phyloP scores from a whole-genome alignment of 331 rosid genomes.

The Saraca asoca region DNA sequence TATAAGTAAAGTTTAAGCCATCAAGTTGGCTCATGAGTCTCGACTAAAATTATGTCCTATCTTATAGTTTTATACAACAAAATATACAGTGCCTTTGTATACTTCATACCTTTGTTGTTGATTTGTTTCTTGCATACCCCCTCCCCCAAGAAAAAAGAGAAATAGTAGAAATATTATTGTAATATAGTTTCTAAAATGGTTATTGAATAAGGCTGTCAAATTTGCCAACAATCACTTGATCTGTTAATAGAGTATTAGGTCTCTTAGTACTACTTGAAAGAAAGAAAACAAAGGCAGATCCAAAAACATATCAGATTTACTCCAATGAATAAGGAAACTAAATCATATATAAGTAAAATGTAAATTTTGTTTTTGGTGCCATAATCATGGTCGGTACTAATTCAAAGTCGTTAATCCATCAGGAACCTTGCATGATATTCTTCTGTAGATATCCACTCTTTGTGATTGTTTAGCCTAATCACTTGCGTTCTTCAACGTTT shows the following conservation, averaged over 20 bases:
- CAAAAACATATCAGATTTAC: neutral
- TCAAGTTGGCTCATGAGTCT: neutral
- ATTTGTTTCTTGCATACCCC: too few relatives aligned
- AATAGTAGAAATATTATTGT: neutral
- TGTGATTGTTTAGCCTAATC: constrained; percentile 35
- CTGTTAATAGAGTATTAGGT: too few relatives aligned
- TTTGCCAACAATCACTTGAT: too few relatives aligned
- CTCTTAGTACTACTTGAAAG: too few relatives aligned
- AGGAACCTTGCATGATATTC: constrained; percentile 14
- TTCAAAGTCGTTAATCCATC: neutral
- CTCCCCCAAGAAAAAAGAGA: too few relatives aligned
- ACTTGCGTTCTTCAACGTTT: constrained; percentile 24
- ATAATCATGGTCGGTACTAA: neutral
- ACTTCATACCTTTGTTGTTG: too few relatives aligned
- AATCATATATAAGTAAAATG: neutral
- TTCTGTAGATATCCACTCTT: constrained; percentile 1
- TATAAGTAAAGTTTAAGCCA: neutral
- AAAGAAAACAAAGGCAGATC: neutral
- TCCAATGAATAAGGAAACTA: neutral
- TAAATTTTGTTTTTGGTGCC: neutral
- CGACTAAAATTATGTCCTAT: too few relatives aligned
- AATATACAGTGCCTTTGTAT: too few relatives aligned
- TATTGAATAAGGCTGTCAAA: neutral
- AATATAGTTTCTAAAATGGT: constrained; percentile 7
- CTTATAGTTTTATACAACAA: too few relatives aligned